These are phyloP conservation scores for Crepidotus sp. DNA, from an alignment of 1,284 basidiomycete species.

Conservation along the genomic window DNA sequence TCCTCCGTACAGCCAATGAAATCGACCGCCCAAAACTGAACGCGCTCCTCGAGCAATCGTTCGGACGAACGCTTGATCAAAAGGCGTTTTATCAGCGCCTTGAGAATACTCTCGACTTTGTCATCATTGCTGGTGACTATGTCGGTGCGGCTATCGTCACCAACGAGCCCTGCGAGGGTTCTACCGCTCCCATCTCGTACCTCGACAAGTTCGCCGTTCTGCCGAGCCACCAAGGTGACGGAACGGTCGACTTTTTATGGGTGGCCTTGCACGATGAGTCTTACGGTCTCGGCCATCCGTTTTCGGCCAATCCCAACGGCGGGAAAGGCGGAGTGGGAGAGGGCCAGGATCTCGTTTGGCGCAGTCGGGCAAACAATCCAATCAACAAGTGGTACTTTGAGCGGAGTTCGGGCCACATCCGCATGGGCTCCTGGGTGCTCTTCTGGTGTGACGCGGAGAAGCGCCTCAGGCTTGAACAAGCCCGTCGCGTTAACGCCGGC, in stretches of 20 bases:
- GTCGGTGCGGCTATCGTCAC: conserved; percentile 94
- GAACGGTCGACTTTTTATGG: conserved; percentile 99
- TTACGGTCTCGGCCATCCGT: conserved; percentile 89
- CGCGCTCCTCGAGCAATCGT: conserved; percentile 78
- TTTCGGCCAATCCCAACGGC: conserved; percentile 93
- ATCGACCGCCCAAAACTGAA: conserved; percentile 78
- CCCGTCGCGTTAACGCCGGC: conserved; percentile 48
- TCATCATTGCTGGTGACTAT: conserved; percentile 94
- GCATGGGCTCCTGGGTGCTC: conserved; percentile 79
- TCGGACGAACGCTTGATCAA: conserved; percentile 68
- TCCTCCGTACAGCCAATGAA: conserved; percentile 57
- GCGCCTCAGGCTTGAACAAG: conserved; percentile 58
- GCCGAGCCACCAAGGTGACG: conserved; percentile 92
- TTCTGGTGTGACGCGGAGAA: conserved; percentile 99
- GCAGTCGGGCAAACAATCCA: conserved; percentile 86
- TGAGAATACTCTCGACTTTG: conserved; percentile 76
- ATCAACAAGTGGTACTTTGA: conserved; percentile 99
- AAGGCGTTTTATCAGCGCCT: conserved; percentile 76
- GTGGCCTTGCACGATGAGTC: conserved; percentile 98
- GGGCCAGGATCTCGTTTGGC: conserved; percentile 95
- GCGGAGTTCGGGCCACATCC: conserved; percentile 83
- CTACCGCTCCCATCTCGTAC: conserved; percentile 68
- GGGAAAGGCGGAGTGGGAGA: conserved; percentile 83
- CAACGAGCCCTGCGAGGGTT: conserved; percentile 49
- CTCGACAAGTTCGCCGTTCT: conserved; percentile 98